phyloP scores from a whole-genome alignment of 805 yeast species.

The Saccharomyces eubayanus region DNA sequence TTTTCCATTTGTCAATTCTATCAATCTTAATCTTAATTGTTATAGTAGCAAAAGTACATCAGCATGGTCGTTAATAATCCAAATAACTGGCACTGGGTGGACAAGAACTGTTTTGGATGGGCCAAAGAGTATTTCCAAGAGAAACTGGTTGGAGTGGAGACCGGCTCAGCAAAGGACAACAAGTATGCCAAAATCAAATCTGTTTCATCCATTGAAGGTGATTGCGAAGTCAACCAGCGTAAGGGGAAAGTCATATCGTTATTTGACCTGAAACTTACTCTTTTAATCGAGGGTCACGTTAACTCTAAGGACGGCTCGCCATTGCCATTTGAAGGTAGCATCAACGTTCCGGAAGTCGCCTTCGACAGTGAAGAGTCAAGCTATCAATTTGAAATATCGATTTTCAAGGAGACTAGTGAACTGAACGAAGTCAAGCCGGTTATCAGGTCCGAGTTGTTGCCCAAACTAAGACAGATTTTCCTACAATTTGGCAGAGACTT shows the following conservation, averaged over 20 bases:
- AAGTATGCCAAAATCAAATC: constrained; percentile 30
- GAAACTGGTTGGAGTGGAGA: constrained; percentile 44
- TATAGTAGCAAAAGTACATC: constrained; percentile 1
- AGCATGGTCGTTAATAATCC: constrained; percentile 92
- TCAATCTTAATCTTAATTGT: background rate
- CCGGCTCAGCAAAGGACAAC: constrained; percentile 19
- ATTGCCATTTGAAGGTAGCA: constrained; percentile 52
- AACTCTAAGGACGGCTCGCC: constrained; percentile 24
- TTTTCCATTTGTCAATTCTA: background rate
- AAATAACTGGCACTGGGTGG: constrained; percentile 99
- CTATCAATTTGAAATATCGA: constrained; percentile 70
- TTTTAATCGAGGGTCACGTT: constrained; percentile 47
- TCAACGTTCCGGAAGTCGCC: constrained; percentile 84
- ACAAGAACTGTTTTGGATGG: constrained; percentile 94
- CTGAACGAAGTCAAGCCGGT: constrained; percentile 41
- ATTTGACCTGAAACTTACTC: constrained; percentile 66
- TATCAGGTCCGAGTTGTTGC: constrained; percentile 53
- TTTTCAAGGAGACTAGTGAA: constrained; percentile 49
- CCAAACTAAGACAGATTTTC: constrained; percentile 56
- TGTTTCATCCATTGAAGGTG: constrained; percentile 66
- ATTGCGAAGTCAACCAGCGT: constrained; percentile 93
- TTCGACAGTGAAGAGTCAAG: constrained; percentile 85
- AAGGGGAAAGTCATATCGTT: constrained; percentile 92
- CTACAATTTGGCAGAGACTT: constrained; percentile 68
- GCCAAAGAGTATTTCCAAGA: constrained; percentile 65